Evolutionary conservation across 306 rosid genomes (phyloP).

Genomic region (Dryas drummondii): DNA sequence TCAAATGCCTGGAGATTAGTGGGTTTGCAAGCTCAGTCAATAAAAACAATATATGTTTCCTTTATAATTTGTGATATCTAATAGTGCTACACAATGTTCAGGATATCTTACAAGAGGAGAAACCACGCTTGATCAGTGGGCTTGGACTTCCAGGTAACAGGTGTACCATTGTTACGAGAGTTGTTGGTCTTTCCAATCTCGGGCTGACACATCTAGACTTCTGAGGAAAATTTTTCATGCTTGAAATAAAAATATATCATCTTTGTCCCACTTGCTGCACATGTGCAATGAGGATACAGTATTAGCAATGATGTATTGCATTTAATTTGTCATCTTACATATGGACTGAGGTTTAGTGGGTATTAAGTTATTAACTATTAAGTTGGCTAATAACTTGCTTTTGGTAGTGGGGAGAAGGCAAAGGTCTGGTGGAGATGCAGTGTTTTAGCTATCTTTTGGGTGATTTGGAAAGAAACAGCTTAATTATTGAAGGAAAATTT

Average conservation of each 20-base stretch:
- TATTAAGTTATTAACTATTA: not conserved
- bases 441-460: not conserved
- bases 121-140: slow-evolving; percentile 84
- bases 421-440: not conserved
- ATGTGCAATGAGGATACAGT: not conserved
- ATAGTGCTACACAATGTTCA: slow-evolving; percentile 27
- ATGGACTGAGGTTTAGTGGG: not conserved
- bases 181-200: not conserved
- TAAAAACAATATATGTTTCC: not conserved
- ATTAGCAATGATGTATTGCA: not conserved
- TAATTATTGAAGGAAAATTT: not conserved
- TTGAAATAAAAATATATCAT: not conserved
- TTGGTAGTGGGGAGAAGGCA: not conserved
- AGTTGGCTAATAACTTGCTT: not conserved
- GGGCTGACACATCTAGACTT: slow-evolving; percentile 6
- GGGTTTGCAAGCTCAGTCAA: not conserved
- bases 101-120: slow-evolving; percentile 74
- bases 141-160: slow-evolving; percentile 91
- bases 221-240: not conserved
- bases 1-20: not conserved
- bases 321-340: not conserved
- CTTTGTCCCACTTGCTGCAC: not conserved
- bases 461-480: not conserved
- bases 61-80: not conserved
- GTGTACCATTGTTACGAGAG: slow-evolving; percentile 4